phyloP scores from a whole-genome alignment of 2,329 filamentous ascomycete genomes.

The Hypoxylon sp. region DNA sequence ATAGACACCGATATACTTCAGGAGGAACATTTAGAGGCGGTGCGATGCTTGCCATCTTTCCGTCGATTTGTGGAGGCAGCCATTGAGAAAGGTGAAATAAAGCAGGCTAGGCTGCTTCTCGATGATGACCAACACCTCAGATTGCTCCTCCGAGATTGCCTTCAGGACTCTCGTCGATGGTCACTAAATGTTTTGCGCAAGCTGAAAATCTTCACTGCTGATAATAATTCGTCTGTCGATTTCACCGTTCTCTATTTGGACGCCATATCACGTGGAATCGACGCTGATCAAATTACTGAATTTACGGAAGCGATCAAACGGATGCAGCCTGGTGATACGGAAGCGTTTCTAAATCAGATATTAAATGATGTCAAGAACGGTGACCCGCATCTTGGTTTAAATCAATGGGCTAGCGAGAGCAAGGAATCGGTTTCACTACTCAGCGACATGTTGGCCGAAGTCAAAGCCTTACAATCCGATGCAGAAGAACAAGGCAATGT shows the following conservation, averaged over 20 bases:
- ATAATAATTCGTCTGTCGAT: constrained; percentile 49
- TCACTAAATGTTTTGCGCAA: constrained; percentile 63
- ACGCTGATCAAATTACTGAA: constrained; percentile 66
- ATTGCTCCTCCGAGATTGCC: constrained; percentile 55
- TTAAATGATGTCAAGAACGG: constrained; percentile 57
- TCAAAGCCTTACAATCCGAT: constrained; percentile 63
- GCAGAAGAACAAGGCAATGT: constrained; percentile 63
- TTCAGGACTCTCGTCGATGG: constrained; percentile 57
- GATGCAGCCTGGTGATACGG: constrained; percentile 67
- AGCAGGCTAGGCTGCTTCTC: constrained; percentile 67
- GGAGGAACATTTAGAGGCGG: constrained; percentile 74
- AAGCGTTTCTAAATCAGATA: constrained; percentile 61
- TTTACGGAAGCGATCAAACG: constrained; percentile 72
- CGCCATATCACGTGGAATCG: constrained; percentile 70
- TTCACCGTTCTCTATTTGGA: constrained; percentile 73
- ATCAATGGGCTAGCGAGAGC: constrained; percentile 54
- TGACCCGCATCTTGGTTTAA: constrained; percentile 57
- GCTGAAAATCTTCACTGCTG: constrained; percentile 63
- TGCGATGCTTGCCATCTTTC: constrained; percentile 80
- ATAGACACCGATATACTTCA: constrained; percentile 61
- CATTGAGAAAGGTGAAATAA: constrained; percentile 60
- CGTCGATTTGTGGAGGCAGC: constrained; percentile 65
- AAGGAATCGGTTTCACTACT: constrained; percentile 56
- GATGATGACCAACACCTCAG: constrained; percentile 71
- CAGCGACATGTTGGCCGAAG: constrained; percentile 59